Conservation (phyloP, 371 early-diverging fungal species). For the Actinomortierella wolfii region DNA sequence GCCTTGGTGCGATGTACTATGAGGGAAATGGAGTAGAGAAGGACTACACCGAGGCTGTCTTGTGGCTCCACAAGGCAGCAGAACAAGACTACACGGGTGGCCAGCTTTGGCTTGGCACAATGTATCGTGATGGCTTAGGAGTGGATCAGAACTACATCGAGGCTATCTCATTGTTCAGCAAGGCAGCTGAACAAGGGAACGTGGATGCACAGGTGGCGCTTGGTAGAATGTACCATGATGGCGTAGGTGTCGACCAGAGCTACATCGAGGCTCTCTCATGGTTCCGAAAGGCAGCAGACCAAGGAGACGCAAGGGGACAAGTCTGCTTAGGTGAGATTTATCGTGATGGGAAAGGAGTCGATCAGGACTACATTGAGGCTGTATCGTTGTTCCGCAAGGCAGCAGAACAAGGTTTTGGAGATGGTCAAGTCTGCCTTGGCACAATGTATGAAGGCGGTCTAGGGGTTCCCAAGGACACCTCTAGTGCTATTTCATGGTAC, state of each 20-base stretch:
- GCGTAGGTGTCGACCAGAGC: constrained; percentile 74
- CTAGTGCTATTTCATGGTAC: no score
- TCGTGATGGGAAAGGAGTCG: constrained; percentile 76
- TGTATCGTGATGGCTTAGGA: constrained; percentile 85
- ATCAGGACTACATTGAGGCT: constrained; percentile 65
- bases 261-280: constrained; percentile 70
- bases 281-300: constrained; percentile 72
- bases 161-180: constrained; percentile 73
- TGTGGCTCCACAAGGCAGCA: constrained; percentile 80
- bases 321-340: constrained; percentile 81
- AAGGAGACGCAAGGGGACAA: constrained; percentile 82
- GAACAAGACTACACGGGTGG: constrained; percentile 74
- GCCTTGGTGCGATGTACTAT: constrained; percentile 79
- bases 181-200: constrained; percentile 71
- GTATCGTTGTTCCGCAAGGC: constrained; percentile 79
- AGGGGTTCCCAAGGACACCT: no score
- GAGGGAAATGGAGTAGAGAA: constrained; percentile 72
- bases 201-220: constrained; percentile 79
- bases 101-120: constrained; percentile 68
- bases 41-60: constrained; percentile 68
- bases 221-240: constrained; percentile 82
- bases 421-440: no score
- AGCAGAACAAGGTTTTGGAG: constrained; percentile 75
- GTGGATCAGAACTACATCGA: constrained; percentile 65
- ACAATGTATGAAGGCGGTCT: no score